A percentile compares a stretch with the other conserved stretches of the same genome.
phyloP scores from a whole-genome alignment of 164 flowering plant species.

The Stephania cephalantha region DNA sequence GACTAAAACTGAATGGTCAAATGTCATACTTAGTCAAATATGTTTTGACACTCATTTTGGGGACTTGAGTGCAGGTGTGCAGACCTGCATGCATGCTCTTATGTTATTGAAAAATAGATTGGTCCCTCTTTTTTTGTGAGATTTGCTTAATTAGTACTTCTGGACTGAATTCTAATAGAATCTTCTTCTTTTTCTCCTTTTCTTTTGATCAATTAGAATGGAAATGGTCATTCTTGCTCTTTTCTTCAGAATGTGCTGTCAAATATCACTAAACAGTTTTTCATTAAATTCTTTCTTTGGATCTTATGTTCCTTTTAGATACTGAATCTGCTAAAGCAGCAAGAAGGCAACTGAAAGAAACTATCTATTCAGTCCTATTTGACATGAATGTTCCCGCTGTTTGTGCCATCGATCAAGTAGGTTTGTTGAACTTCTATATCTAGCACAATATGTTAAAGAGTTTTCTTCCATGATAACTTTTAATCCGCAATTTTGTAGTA shows the following conservation, averaged over 20 bases:
- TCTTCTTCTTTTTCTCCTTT: not conserved
- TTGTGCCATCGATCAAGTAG: constrained; percentile 81
- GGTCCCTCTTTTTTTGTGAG: not conserved
- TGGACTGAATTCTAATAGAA: not conserved
- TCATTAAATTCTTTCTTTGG: not conserved
- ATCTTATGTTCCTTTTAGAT: constrained; percentile 32
- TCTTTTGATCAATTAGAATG: not conserved
- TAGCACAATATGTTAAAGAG: not conserved
- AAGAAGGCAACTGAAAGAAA: constrained; percentile 69
- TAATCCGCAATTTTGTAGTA: not conserved
- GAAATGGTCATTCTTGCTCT: not conserved
- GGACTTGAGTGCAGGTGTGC: not conserved
- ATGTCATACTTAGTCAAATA: not conserved
- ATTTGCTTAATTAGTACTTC: not conserved
- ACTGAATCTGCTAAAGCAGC: constrained; percentile 78
- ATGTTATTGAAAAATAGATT: not conserved
- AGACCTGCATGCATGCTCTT: not conserved
- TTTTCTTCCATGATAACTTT: not conserved
- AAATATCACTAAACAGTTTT: not conserved
- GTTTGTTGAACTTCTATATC: not conserved
- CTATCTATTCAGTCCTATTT: constrained; percentile 62
- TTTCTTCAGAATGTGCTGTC: not conserved
- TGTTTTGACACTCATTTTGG: not conserved
- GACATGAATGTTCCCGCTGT: constrained; percentile 94
- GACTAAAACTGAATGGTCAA: not conserved